Evolutionary conservation across 306 rosid species (phyloP).

Genomic region (Potentilla sterilis): DNA sequence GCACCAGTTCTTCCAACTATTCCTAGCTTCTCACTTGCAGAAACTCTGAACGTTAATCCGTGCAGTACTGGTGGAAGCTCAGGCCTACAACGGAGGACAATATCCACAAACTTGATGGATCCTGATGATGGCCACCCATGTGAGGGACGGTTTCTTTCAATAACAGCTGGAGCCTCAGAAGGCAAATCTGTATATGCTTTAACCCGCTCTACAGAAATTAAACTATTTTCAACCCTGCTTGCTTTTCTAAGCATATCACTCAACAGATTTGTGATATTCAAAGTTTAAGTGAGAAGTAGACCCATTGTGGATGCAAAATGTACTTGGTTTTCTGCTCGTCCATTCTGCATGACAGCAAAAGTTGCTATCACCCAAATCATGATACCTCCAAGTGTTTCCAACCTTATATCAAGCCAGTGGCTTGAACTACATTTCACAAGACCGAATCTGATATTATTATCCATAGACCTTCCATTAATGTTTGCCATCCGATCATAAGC

Average conservation of each 20-base stretch:
- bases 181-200: conserved; percentile 64
- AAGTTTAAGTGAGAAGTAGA: conserved; percentile 75
- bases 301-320: conserved; percentile 83
- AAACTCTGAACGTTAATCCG: conserved; percentile 61
- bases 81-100: conserved; percentile 79
- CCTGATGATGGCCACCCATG: conserved; percentile 86
- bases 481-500: conserved; percentile 74
- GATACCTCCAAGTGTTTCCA: conserved; percentile 81
- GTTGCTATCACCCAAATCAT: conserved; percentile 88
- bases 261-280: conserved; percentile 72
- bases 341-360: conserved; percentile 79
- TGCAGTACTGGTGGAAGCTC: conserved; percentile 88
- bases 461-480: conserved; percentile 77
- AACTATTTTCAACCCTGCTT: conserved; percentile 79
- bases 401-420: conserved; percentile 69
- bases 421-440: conserved; percentile 58
- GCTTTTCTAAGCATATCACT: conserved; percentile 80
- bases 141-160: conserved; percentile 68
- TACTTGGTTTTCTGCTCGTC: conserved; percentile 48
- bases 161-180: conserved; percentile 65
- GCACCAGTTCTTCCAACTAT: conserved; percentile 98
- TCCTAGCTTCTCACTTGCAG: conserved; percentile 78
- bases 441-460: conserved; percentile 71
- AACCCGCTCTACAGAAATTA: conserved; percentile 86
- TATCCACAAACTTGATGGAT: conserved; percentile 65